Evolutionary conservation across 176 grass and related monocot genomes (phyloP), one percentile per base, ranked within the genome.

Genomic region (Neostapfia colusana): DNA sequence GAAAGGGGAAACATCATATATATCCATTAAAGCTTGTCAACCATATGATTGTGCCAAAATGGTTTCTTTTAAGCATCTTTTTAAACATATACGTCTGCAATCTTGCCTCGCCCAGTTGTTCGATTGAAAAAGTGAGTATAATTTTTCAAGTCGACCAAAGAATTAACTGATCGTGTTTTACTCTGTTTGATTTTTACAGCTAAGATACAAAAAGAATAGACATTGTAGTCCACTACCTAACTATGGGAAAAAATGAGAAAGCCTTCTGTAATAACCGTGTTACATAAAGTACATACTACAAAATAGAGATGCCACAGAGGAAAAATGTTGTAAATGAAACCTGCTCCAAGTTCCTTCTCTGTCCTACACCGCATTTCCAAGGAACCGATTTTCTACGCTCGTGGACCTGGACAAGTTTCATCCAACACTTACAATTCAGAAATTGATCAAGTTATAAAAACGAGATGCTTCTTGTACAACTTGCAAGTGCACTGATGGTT

Each of bases 331-430:
- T 60, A 41, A 63, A 67, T 31, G 62, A 58, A 66, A 93, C 88
- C 86, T 93, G 93, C 62, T 97, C 90, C 74, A 93, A 83, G 84
- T 97, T 97, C 68, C 76, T 91, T 83, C 72, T 87, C 88, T 83
- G 85, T 77, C 93, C 90, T 42, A 97, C 24, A 11, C 93, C 88
- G 74, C 91, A 97, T 63, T 90, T 85, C 93, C 90, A 97, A 25
- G 66, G 14, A 38, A 73, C 60, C 31, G 74, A 76, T 76, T 93
- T 97, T 79, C 69, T 93, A 67, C 89, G 83, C 81, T 89, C 83
- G 37, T 93, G 62, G 58, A 93, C 76, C 93, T 97, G 81, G 35
- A 88, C 10, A 79, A 76, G 61, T 63, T 56, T 11, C 25, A 74
- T 61, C 24, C 25, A 67, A 65, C 16, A 69, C 1, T 21, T 3